Evolutionary conservation across 192 early-diverging fungal genomes (phyloP).

Genomic region (Paraglomus brasilianum): DNA sequence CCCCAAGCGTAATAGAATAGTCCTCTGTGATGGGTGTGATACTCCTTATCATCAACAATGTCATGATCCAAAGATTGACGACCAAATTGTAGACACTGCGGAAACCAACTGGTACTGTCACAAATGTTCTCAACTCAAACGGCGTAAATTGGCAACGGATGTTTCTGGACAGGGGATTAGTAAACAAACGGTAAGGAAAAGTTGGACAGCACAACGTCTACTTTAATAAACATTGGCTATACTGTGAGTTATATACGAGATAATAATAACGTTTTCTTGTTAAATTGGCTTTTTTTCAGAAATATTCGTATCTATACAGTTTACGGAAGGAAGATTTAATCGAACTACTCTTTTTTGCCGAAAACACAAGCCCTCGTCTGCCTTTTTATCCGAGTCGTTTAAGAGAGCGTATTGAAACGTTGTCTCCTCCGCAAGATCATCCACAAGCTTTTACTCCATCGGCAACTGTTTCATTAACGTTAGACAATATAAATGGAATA

Average conservation of each 20-base stretch:
- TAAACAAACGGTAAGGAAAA: constrained; percentile 16
- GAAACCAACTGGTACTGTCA: constrained; percentile 33
- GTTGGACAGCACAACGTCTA: not conserved
- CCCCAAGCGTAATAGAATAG: constrained; percentile 36
- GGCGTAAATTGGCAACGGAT: constrained; percentile 1
- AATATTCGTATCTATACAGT: constrained; percentile 32
- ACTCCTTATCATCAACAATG: constrained; percentile 39
- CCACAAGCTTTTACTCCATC: not conserved
- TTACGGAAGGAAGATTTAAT: constrained; percentile 32
- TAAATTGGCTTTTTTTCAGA: not conserved
- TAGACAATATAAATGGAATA: not conserved
- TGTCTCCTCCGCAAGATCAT: too few species aligned
- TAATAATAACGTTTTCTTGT: not conserved
- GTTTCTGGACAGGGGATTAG: constrained; percentile 25
- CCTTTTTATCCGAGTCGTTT: constrained; percentile 32
- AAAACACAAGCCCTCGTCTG: constrained; percentile 33
- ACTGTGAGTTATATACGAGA: not conserved
- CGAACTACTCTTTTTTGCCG: constrained; percentile 32
- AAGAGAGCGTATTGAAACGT: constrained; percentile 10
- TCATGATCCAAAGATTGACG: constrained; percentile 34
- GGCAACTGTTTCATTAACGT: too few species aligned
- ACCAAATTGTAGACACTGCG: constrained; percentile 25
- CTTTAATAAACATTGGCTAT: not conserved
- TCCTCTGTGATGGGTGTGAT: constrained; percentile 37
- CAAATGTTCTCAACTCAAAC: constrained; percentile 24